phyloP scores from a whole-genome alignment of 2,329 filamentous ascomycete genomes.

The Hysterium pulicare region DNA sequence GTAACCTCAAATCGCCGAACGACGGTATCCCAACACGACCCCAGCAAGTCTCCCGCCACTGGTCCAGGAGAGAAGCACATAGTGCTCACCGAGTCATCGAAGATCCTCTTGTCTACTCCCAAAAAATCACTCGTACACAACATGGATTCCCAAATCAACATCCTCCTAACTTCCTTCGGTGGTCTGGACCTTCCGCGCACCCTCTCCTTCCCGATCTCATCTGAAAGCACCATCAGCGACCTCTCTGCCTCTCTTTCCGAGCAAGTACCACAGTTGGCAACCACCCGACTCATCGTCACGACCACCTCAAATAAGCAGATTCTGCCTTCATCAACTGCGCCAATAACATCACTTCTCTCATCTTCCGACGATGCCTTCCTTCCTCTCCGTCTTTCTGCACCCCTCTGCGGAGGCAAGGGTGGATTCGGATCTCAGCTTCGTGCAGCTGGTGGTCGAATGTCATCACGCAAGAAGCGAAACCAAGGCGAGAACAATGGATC shows the following conservation, averaged over 20 bases:
- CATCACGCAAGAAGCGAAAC: slow-evolving; percentile 83
- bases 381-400: slow-evolving; percentile 74
- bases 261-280: slow-evolving; percentile 56
- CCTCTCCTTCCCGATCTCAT: slow-evolving; percentile 68
- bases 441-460: slow-evolving; percentile 97
- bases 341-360: slow-evolving; percentile 62
- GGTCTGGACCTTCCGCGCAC: slow-evolving; percentile 82
- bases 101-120: too few relatives aligned
- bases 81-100: too few relatives aligned
- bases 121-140: slow-evolving; percentile 10
- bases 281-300: slow-evolving; percentile 69
- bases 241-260: slow-evolving; percentile 61
- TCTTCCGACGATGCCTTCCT: slow-evolving; percentile 64
- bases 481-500: slow-evolving; percentile 83
- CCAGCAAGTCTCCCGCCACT: too few relatives aligned
- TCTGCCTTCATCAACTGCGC: slow-evolving; percentile 48
- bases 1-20: too few relatives aligned
- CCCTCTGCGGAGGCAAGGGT: slow-evolving; percentile 89
- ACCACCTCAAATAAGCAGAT: slow-evolving; percentile 76
- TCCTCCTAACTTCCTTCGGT: slow-evolving; percentile 80
- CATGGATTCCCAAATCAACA: slow-evolving; percentile 67
- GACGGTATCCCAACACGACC: too few relatives aligned
- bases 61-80: too few relatives aligned
- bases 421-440: slow-evolving; percentile 97
- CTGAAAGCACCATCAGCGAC: slow-evolving; percentile 63